These are phyloP conservation scores for Acanthochlamys bracteata DNA, from an alignment of 106 monocot species.

Conservation along the genomic window DNA sequence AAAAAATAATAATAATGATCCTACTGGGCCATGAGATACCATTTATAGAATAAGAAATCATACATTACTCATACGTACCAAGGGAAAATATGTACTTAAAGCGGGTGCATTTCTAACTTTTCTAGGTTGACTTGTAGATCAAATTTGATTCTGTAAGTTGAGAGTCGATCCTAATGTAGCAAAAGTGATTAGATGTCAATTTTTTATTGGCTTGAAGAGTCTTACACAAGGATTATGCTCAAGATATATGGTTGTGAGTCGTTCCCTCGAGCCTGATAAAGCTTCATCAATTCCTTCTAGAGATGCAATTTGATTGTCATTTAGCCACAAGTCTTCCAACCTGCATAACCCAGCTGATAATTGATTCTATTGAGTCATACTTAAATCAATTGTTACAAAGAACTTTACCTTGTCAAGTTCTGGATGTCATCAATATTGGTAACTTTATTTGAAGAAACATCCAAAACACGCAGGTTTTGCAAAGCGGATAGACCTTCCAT, in stretches of 20 bases:
- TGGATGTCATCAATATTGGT: constrained; percentile 64
- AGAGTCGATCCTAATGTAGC: no score
- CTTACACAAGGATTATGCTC: constrained; percentile 97
- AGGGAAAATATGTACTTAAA: no score
- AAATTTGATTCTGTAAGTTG: no score
- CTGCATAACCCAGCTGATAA: constrained; percentile 22
- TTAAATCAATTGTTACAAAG: not conserved
- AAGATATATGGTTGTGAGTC: constrained; percentile 80
- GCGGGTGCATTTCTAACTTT: no score
- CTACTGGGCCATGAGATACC: no score
- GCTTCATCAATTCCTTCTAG: constrained; percentile 59
- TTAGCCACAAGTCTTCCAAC: constrained; percentile 90
- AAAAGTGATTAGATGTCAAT: not conserved
- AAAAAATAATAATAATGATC: no score
- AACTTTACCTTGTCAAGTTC: constrained; percentile 54
- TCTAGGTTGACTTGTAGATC: no score
- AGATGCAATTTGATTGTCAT: constrained; percentile 81
- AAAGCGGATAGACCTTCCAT: constrained; percentile 90
- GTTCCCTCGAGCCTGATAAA: constrained; percentile 69
- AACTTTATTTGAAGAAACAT: constrained; percentile 90
- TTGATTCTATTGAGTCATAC: not conserved
- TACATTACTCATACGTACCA: no score
- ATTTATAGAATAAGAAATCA: no score
- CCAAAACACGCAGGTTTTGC: constrained; percentile 70
- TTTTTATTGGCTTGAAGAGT: not conserved